Conservation (phyloP, 495 filamentous ascomycete genomes). For the Penicillium malachiteum region DNA sequence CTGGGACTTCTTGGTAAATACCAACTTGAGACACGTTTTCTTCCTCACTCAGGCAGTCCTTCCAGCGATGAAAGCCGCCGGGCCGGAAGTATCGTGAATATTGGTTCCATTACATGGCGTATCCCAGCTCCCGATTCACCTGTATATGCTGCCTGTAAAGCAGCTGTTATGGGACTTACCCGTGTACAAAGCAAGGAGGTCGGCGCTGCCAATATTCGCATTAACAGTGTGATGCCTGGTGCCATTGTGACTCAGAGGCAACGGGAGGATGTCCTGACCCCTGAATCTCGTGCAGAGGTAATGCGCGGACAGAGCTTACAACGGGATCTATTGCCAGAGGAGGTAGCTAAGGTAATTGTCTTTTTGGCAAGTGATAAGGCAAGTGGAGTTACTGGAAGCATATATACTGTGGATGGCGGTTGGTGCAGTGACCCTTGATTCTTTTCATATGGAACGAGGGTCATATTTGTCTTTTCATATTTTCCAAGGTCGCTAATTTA, state of each 20-base stretch:
- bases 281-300: conserved; percentile 40
- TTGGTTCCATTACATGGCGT: conserved; percentile 30
- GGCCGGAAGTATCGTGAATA: conserved; percentile 30
- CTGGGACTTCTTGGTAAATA: conserved; percentile 28
- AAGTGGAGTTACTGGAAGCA: conserved; percentile 47
- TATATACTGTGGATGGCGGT: conserved; percentile 37
- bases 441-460: not conserved
- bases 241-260: conserved; percentile 35
- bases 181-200: conserved; percentile 21
- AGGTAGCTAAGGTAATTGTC: conserved; percentile 49
- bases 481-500: too few relatives aligned
- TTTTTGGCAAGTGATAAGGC: conserved; percentile 53
- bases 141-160: conserved; percentile 28
- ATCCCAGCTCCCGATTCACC: conserved; percentile 21
- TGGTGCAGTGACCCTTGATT: conserved; percentile 18
- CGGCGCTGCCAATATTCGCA: conserved; percentile 7
- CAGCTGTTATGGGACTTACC: conserved; percentile 29
- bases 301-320: conserved; percentile 40
- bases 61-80: conserved; percentile 22
- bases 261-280: conserved; percentile 41
- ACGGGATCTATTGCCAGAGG: conserved; percentile 42
- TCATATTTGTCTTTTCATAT: too few relatives aligned
- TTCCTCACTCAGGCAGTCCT: conserved; percentile 38
- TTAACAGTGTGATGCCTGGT: conserved; percentile 34
- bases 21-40: conserved; percentile 31